Evolutionary conservation across 208 protist species (phyloP).

Genomic region (Zelonia costaricensis): DNA sequence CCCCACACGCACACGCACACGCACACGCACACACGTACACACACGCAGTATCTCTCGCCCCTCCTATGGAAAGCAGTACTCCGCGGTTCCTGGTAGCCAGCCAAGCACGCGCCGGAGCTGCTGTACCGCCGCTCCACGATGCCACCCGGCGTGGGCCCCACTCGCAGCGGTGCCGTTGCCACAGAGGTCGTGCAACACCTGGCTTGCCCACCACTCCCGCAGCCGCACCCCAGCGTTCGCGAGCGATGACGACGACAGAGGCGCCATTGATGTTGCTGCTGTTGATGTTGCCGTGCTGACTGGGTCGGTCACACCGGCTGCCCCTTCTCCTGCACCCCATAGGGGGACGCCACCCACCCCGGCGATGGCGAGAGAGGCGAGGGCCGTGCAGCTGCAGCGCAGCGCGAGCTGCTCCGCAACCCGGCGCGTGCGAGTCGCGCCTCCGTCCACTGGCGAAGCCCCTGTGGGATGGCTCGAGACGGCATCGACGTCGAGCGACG

Average conservation of each 20-base stretch:
- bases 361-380: conserved; percentile 16
- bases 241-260: not conserved
- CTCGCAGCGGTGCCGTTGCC: conserved; percentile 4
- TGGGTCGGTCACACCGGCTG: no score
- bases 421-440: conserved; percentile 14
- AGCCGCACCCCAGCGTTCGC: conserved; percentile 8
- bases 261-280: conserved; percentile 1
- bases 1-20: no score
- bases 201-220: conserved; percentile 23
- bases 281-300: not conserved
- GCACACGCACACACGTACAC: no score
- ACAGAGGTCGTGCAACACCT: conserved; percentile 23
- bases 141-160: not conserved
- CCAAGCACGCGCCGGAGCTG: conserved; percentile 17
- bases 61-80: not conserved
- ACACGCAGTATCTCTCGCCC: no score
- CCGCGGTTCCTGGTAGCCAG: conserved; percentile 13
- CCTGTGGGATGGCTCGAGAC: not conserved
- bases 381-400: conserved; percentile 32
- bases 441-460: not conserved
- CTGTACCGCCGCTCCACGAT: conserved; percentile 4
- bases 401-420: conserved; percentile 34
- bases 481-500: conserved; percentile 30
- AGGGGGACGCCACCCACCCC: not conserved
- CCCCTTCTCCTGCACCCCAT: not conserved